Evolutionary conservation across 2,329 filamentous ascomycete species (phyloP), one percentile per base, ranked within the genome.

Genomic region (Claviceps sp.): DNA sequence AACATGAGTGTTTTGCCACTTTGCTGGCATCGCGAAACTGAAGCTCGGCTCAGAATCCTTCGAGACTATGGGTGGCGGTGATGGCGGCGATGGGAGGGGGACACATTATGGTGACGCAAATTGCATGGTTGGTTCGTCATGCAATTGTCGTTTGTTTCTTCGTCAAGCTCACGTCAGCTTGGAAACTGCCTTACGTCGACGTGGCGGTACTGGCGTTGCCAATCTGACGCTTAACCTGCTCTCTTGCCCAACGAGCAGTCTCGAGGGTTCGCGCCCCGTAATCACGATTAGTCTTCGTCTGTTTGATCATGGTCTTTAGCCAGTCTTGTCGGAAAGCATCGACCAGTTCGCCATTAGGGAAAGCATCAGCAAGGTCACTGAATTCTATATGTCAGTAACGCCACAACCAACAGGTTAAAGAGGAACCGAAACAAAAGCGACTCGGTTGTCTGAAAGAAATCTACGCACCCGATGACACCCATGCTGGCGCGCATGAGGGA

Each of bases 181-280:
- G 77, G 57, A 70, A 70, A 22, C 3, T 34, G 13, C 41, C 60
- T 76, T 76, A 71, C 51, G 30, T 34, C 30, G 72, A 67, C 75
- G 81, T 79, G 60, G 77, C 71, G 51, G 60, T 55, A 66, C 72
- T 60, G 64, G 66, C 48, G 57, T 78, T 78, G 54, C 78, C 77
- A 50, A 83, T 71, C 70, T 98, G 93, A 62, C 88, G 86, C 78
- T 96, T 97, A 67, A 97, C 90, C 68, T 96, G 89, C 71, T 97
- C 93, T 55, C 91, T 85, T 57, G 93, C 90, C 93, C 93, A 98
- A 62, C 91, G 86, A 65, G 93, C 93, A 47, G 93, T 97, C 59
- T 96, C 88, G 58, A 93, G 84, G 3, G 93, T 98, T 57, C 90
- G 86, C 30, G 79, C 64, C 60, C 83, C 78, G 73, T 87, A 96